These are phyloP conservation scores for Russula abietina DNA, from an alignment of 768 basidiomycete genomes.

Conservation along the genomic window DNA sequence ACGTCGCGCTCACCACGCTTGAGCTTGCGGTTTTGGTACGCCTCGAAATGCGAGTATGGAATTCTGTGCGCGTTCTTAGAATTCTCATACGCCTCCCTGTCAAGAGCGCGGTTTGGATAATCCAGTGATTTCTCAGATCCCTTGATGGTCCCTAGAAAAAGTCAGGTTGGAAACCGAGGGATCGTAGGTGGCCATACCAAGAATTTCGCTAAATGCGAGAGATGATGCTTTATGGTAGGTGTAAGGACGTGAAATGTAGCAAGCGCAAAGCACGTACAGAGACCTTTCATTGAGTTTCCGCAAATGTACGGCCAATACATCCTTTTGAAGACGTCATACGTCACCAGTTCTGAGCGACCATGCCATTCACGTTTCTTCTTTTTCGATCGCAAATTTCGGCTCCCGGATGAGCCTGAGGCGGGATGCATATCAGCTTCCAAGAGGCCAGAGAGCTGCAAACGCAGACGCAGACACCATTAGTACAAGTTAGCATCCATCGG, in stretches of 20 bases:
- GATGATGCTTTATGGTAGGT: conserved; percentile 43
- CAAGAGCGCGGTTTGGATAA: conserved; percentile 9
- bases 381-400: conserved; percentile 1
- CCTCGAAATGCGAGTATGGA: conserved; percentile 38
- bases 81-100: conserved; percentile 7
- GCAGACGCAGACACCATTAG: background rate
- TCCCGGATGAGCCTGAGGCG: background rate
- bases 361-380: conserved; percentile 6
- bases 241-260: background rate
- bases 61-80: background rate
- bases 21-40: conserved; percentile 46
- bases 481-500: background rate
- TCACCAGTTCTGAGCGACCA: conserved; percentile 28
- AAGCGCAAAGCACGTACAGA: conserved; percentile 37
- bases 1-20: conserved; percentile 43
- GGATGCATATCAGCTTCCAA: conserved; percentile 42
- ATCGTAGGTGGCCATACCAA: conserved; percentile 37
- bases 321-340: conserved; percentile 43
- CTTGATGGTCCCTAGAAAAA: conserved; percentile 48
- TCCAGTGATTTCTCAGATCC: conserved; percentile 53
- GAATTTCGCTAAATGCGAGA: conserved; percentile 58
- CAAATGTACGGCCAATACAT: conserved; percentile 59
- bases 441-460: conserved; percentile 41
- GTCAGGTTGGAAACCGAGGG: background rate
- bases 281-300: conserved; percentile 42